Evolutionary conservation across 805 yeast species (phyloP).

Genomic region (Tetrapisispora fleetii): DNA sequence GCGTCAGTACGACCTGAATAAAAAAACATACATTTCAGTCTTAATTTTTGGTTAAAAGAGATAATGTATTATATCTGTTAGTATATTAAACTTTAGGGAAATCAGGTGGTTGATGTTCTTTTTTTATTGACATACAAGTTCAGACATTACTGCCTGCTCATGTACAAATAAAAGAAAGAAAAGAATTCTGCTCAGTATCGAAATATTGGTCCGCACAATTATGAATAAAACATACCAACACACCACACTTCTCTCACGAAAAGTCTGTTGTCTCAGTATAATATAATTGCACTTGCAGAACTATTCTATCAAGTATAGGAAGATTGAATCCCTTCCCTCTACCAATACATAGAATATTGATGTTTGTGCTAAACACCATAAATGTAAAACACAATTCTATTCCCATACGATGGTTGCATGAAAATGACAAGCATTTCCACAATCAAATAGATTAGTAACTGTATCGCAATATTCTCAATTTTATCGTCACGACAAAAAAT

Average conservation of each 20-base stretch:
- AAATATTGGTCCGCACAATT: slow-evolving; percentile 20
- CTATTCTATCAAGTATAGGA: slow-evolving; percentile 2
- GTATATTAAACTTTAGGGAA: slow-evolving; percentile 14
- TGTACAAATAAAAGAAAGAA: slow-evolving; percentile 6
- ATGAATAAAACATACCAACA: not conserved
- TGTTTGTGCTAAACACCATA: not conserved
- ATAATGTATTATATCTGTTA: slow-evolving; percentile 22
- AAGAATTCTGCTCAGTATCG: slow-evolving; percentile 42
- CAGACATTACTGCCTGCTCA: not conserved
- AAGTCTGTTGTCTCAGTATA: not conserved
- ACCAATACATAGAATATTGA: not conserved
- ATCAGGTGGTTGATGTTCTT: slow-evolving; percentile 2
- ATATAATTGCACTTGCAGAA: slow-evolving; percentile 33
- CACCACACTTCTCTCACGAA: not conserved
- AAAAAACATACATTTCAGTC: slow-evolving; percentile 1
- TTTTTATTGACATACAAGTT: not conserved
- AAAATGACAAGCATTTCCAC: not conserved
- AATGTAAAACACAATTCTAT: not conserved
- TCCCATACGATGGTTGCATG: not conserved
- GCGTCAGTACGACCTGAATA: slow-evolving; percentile 90
- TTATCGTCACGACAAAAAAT: not conserved
- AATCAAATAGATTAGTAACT: slow-evolving; percentile 1
- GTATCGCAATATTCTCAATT: not conserved
- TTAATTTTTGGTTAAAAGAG: not conserved
- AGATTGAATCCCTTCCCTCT: slow-evolving; percentile 4